A percentile compares a stretch with the other conserved stretches of the same genome.
Conservation (phyloP, 2,329 filamentous ascomycete species). For the Cercospora beticola region DNA sequence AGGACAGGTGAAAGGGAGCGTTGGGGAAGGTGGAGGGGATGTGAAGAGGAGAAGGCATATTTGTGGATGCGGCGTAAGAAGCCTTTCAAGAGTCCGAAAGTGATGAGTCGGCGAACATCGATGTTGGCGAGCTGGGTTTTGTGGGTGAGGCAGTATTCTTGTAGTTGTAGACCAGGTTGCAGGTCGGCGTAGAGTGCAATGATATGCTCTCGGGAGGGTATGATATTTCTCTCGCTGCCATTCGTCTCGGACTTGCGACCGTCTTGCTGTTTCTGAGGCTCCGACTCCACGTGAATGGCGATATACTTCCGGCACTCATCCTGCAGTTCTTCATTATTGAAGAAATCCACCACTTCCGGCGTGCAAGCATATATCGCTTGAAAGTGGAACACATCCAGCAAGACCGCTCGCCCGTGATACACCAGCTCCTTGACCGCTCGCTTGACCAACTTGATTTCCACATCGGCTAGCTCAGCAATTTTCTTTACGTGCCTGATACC, state of each 20-base stretch:
- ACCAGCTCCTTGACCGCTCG: slow-evolving; percentile 85
- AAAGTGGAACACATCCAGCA: slow-evolving; percentile 96
- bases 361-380: slow-evolving; percentile 85
- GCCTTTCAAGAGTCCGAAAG: slow-evolving; percentile 94
- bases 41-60: slow-evolving; percentile 56
- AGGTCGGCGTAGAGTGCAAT: slow-evolving; percentile 85
- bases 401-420: slow-evolving; percentile 86
- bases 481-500: slow-evolving; percentile 85
- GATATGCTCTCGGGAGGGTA: slow-evolving; percentile 47
- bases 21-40: neutral
- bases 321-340: slow-evolving; percentile 72
- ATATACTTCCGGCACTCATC: slow-evolving; percentile 89
- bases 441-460: slow-evolving; percentile 81
- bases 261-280: slow-evolving; percentile 1
- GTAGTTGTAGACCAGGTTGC: slow-evolving; percentile 76
- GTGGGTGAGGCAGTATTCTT: slow-evolving; percentile 81
- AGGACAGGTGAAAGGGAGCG: slow-evolving; percentile 15
- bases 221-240: neutral
- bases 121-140: slow-evolving; percentile 70
- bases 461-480: slow-evolving; percentile 81
- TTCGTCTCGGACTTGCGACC: slow-evolving; percentile 4
- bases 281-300: slow-evolving; percentile 45
- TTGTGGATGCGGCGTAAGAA: slow-evolving; percentile 88
- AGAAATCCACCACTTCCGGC: slow-evolving; percentile 73
- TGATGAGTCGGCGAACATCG: slow-evolving; percentile 86